These are phyloP conservation scores for Colletotrichum kahawae DNA, from an alignment of 2,329 filamentous ascomycete species.

Conservation along the genomic window DNA sequence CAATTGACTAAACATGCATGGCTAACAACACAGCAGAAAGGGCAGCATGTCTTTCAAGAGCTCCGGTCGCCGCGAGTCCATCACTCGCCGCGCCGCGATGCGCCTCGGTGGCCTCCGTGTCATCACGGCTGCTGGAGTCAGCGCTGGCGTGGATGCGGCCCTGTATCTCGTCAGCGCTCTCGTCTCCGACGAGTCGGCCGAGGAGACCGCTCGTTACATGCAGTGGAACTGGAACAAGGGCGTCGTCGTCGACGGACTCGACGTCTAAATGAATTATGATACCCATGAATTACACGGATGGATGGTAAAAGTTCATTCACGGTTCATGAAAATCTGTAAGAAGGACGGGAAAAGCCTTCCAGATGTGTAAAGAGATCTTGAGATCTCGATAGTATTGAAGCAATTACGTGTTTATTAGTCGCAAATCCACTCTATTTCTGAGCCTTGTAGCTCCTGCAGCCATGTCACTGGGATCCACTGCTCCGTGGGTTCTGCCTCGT, in stretches of 20 bases:
- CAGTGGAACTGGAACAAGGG: constrained; percentile 89
- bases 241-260: constrained; percentile 81
- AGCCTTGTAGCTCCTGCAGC: not conserved
- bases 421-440: not conserved
- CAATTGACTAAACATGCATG: not conserved
- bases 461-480: not conserved
- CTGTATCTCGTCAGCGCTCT: constrained; percentile 86
- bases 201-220: constrained; percentile 76
- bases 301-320: constrained; percentile 17
- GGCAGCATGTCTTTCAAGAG: constrained; percentile 83
- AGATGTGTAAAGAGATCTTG: constrained; percentile 16
- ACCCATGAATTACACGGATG: constrained; percentile 18
- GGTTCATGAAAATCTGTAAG: constrained; percentile 22
- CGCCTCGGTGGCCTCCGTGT: constrained; percentile 73
- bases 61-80: constrained; percentile 80
- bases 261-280: constrained; percentile 62
- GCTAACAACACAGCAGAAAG: constrained; percentile 59
- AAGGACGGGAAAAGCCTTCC: constrained; percentile 23
- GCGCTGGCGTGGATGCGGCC: constrained; percentile 81
- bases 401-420: constrained; percentile 18
- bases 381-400: constrained; percentile 2
- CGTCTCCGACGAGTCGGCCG: constrained; percentile 77
- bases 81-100: constrained; percentile 78
- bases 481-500: not conserved
- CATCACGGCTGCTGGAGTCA: constrained; percentile 80